phyloP scores from a whole-genome alignment of 768 basidiomycete species.

The Neoboletus magnificus region DNA sequence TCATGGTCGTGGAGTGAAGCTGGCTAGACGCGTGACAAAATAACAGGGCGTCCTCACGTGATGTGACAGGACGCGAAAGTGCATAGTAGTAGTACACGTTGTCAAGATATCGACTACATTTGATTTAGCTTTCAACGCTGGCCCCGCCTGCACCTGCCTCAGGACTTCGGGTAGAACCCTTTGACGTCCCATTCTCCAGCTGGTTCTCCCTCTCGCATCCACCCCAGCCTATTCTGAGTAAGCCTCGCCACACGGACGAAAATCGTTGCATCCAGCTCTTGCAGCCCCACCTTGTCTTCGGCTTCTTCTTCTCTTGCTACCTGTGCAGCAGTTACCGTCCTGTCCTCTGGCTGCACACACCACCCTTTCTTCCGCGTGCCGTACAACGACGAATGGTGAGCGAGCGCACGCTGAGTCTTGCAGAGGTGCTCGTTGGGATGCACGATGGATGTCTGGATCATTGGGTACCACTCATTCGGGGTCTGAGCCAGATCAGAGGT shows the following conservation, averaged over 20 bases:
- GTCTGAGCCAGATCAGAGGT: constrained; percentile 35
- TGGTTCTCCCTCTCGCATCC: constrained; percentile 39
- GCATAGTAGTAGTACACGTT: background rate
- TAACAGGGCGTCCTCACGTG: background rate
- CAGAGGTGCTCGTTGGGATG: constrained; percentile 57
- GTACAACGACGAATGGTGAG: constrained; percentile 43
- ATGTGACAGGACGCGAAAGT: background rate
- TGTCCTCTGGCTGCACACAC: constrained; percentile 10
- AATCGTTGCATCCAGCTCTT: constrained; percentile 54
- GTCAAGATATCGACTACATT: background rate
- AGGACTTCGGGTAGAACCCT: constrained; percentile 15
- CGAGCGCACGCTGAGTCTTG: constrained; percentile 48
- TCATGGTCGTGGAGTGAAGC: constrained; percentile 10
- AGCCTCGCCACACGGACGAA: constrained; percentile 56
- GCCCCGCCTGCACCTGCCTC: background rate
- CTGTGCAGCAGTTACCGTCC: constrained; percentile 18
- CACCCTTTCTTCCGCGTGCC: constrained; percentile 35
- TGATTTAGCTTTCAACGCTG: background rate
- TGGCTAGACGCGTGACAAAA: background rate
- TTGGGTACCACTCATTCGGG: constrained; percentile 56
- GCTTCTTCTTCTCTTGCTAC: constrained; percentile 21
- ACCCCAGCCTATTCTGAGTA: constrained; percentile 41
- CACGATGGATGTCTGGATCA: constrained; percentile 50
- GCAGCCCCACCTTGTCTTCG: constrained; percentile 23
- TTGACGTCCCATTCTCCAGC: constrained; percentile 21